These are phyloP conservation scores for Penstemon newberryi DNA, from an alignment of 257 asterid species.

Conservation along the genomic window DNA sequence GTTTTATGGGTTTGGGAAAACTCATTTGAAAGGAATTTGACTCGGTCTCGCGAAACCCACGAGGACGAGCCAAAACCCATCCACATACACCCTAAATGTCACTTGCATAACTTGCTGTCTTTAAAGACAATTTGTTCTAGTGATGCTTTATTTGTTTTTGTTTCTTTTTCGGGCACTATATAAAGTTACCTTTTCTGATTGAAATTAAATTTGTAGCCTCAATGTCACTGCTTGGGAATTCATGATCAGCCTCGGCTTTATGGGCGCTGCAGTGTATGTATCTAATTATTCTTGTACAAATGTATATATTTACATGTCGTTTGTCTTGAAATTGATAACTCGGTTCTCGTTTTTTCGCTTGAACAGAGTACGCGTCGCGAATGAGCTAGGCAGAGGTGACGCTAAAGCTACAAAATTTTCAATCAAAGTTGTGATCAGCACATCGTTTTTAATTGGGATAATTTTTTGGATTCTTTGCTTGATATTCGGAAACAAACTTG, in stretches of 20 bases:
- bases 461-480: conserved; percentile 35
- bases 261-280: conserved; percentile 62
- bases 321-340: too few species aligned
- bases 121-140: too few species aligned
- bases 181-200: not conserved
- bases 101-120: too few species aligned
- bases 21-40: too few species aligned
- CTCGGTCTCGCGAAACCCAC: too few species aligned
- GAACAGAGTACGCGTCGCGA: conserved; percentile 46
- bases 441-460: conserved; percentile 36
- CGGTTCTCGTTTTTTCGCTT: not conserved
- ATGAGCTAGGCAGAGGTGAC: conserved; percentile 50
- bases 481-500: conserved; percentile 38
- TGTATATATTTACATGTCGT: not conserved
- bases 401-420: conserved; percentile 45
- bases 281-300: not conserved
- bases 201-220: conserved; percentile 39
- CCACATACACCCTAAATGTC: too few species aligned
- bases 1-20: too few species aligned
- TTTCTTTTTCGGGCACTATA: not conserved
- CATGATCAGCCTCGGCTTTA: conserved; percentile 64
- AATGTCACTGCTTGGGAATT: conserved; percentile 61
- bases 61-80: too few species aligned
- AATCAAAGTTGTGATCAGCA: conserved; percentile 39
- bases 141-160: not conserved